These are phyloP conservation scores for Schizosaccharomyces versatilis DNA, from an alignment of 1,139 yeast genomes.

Conservation along the genomic window DNA sequence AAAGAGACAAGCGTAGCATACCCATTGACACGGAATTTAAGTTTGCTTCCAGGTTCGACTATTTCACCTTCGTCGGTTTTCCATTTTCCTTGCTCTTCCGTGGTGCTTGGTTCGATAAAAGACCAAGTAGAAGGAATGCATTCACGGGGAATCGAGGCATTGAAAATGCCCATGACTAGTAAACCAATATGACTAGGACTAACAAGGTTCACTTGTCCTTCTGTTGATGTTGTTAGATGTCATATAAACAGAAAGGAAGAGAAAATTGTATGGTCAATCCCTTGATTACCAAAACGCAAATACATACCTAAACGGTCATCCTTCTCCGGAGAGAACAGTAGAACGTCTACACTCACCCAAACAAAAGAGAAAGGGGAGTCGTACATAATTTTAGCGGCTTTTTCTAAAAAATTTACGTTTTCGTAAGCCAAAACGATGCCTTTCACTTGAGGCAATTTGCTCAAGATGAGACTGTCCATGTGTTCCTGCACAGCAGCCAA, in stretches of 20 bases:
- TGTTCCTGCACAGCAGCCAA: constrained; percentile 26
- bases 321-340: constrained; percentile 70
- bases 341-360: constrained; percentile 68
- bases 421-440: constrained; percentile 73
- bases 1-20: neutral
- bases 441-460: constrained; percentile 43
- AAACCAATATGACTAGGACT: constrained; percentile 89
- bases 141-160: constrained; percentile 71
- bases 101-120: constrained; percentile 57
- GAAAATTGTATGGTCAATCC: neutral
- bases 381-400: constrained; percentile 45
- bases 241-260: neutral
- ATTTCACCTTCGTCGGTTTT: constrained; percentile 4
- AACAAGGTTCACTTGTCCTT: constrained; percentile 77
- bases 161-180: constrained; percentile 76
- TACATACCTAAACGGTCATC: constrained; percentile 32
- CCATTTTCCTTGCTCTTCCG: constrained; percentile 22
- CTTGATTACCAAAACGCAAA: neutral
- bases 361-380: constrained; percentile 75
- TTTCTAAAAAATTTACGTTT: constrained; percentile 19
- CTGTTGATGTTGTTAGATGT: constrained; percentile 22
- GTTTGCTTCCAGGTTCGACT: constrained; percentile 6
- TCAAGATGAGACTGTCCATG: constrained; percentile 72
- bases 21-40: constrained; percentile 1
- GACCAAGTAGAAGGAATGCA: constrained; percentile 68